Percentiles rank a stretch among this genome's conserved stretches.
phyloP scores from a whole-genome alignment of 176 grass and related monocot species.

The Neostapfia colusana region DNA sequence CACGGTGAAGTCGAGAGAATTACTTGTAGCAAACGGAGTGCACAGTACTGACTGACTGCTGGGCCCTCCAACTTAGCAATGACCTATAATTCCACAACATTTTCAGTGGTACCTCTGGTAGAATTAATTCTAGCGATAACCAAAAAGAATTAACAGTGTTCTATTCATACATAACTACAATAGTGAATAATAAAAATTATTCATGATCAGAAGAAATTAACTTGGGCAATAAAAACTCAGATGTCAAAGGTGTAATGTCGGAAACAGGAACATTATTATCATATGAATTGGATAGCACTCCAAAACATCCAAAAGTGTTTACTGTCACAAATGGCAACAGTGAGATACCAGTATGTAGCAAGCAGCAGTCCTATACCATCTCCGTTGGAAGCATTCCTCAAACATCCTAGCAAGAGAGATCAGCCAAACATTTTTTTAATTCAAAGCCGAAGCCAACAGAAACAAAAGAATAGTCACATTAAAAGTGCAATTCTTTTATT shows the following conservation, averaged over 20 bases:
- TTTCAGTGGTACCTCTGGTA: conserved; percentile 9
- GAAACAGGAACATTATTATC: not conserved
- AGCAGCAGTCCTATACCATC: conserved; percentile 99
- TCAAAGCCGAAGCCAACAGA: not conserved
- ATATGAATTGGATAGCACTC: not conserved
- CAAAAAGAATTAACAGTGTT: not conserved
- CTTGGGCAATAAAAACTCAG: not conserved
- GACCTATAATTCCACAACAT: conserved; percentile 59
- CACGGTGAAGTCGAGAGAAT: conserved; percentile 30
- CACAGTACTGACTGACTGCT: conserved; percentile 93
- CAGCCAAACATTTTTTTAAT: not conserved
- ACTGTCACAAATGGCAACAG: not conserved
- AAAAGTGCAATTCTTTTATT: no score
- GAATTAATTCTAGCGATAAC: not conserved
- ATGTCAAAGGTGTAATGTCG: not conserved
- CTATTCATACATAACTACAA: conserved; percentile 19
- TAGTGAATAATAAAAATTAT: not conserved
- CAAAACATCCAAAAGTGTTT: conserved; percentile 19
- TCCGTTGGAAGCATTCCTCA: conserved; percentile 95
- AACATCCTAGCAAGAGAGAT: conserved; percentile 77
- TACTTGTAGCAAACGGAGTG: conserved; percentile 86
- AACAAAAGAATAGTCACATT: conserved; percentile 15
- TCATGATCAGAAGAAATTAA: not conserved
- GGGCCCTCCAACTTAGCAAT: conserved; percentile 98
- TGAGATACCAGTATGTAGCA: conserved; percentile 92